Base-by-base conservation (phyloP, 371 early-diverging fungal species). In the Amoeboradix gromovi region DNA sequence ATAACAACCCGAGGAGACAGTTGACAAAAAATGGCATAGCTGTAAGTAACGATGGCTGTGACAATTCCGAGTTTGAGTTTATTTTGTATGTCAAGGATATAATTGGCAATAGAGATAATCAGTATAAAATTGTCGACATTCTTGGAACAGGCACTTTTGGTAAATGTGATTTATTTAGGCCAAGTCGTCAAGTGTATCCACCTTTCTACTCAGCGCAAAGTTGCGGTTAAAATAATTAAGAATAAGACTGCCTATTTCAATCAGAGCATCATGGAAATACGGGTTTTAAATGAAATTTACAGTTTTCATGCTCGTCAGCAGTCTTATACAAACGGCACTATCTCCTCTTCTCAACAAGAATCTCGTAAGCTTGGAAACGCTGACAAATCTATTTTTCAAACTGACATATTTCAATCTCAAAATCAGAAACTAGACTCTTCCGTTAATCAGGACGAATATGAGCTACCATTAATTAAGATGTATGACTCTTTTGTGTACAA, bases 141-240 rank as follows among this genome's bases (percentile, higher is more conserved):
- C 78, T 98, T 66, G 98, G 98, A 0, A 86, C 86, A 76, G 98
- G 98, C 12, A 96, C 97, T 0, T 98, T 95, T 82, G 96, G n/a
- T n/a, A n/a, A n/a, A n/a, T n/a, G n/a, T n/a, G n/a, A n/a, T n/a
- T n/a, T n/a, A n/a, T n/a, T n/a, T n/a, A n/a, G n/a, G 98, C 0
- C 94, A 96, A 77, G 98, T 98, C 0, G 93, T 89, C 27, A 91
- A 90, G 76, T 96, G 94, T 73, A 83, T 84, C 66, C 85, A 89
- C 68, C 69, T 88, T 66, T 82, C 82, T 68, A 90, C 91, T 1
- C 83, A 86, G 70, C 85, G 86, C 66, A 74, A 86, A n/a, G 86
- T 90, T 22, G 97, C 95, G 1, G 85, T 97, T 69, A 98, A 98
- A 75, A 87, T 97, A 22, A 90, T 97, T 71, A 96, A 96, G 74